phyloP scores from a whole-genome alignment of 2,329 filamentous ascomycete genomes.

The Ophiostoma sp. region DNA sequence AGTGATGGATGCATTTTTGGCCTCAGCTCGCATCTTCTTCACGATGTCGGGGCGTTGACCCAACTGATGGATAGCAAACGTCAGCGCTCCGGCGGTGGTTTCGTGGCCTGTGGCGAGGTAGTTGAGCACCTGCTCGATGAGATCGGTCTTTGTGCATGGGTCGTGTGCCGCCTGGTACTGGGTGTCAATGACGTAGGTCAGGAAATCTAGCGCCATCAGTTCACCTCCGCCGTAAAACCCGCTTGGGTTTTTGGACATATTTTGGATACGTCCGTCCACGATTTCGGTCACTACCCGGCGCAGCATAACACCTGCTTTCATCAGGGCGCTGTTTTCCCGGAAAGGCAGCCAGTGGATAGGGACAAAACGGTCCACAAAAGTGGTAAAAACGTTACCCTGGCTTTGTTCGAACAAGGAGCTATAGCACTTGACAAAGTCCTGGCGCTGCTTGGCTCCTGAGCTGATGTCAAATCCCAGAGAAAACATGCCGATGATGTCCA shows the following conservation, averaged over 20 bases:
- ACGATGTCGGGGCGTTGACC: slow-evolving; percentile 34
- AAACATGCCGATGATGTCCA: slow-evolving; percentile 36
- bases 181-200: slow-evolving; percentile 32
- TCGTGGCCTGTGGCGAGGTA: slow-evolving; percentile 35
- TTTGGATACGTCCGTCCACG: slow-evolving; percentile 25
- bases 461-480: slow-evolving; percentile 35
- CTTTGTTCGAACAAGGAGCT: slow-evolving; percentile 33
- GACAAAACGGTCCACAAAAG: slow-evolving; percentile 21
- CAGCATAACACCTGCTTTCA: slow-evolving; percentile 34
- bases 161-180: slow-evolving; percentile 7
- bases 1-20: not conserved
- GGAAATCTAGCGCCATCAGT: slow-evolving; percentile 25
- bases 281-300: slow-evolving; percentile 35
- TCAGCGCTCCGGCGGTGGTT: slow-evolving; percentile 33
- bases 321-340: slow-evolving; percentile 37
- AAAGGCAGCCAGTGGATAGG: slow-evolving; percentile 35
- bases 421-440: slow-evolving; percentile 34
- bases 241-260: not conserved
- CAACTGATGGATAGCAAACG: slow-evolving; percentile 35
- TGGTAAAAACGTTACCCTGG: slow-evolving; percentile 15
- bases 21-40: slow-evolving; percentile 30
- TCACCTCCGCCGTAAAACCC: not conserved
- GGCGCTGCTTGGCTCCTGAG: slow-evolving; percentile 28
- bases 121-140: slow-evolving; percentile 29
- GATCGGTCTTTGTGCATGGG: slow-evolving; percentile 18